A percentile compares a stretch with the other conserved stretches of the same genome.
phyloP scores from a whole-genome alignment of 179 eudicot species.

The Beta corolliflora region DNA sequence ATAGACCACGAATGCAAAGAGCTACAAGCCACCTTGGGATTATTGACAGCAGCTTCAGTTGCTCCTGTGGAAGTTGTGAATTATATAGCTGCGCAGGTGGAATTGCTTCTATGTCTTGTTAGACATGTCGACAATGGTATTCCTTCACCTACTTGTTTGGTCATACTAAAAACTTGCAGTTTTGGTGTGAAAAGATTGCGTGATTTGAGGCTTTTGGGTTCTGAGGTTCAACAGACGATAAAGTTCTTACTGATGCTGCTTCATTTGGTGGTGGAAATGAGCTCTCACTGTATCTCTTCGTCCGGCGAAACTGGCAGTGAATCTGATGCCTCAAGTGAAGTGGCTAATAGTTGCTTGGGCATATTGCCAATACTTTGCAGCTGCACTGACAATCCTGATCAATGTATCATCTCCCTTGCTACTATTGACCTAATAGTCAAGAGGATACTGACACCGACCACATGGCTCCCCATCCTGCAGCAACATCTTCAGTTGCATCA shows the following conservation, averaged over 20 bases:
- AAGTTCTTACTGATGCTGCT: conserved; percentile 56
- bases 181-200: conserved; percentile 64
- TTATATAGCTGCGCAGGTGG: conserved; percentile 63
- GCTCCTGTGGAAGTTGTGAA: conserved; percentile 55
- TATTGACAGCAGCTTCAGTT: conserved; percentile 51
- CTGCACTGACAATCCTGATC: conserved; percentile 58
- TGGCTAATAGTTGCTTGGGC: conserved; percentile 60
- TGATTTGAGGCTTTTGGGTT: conserved; percentile 40
- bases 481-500: conserved; percentile 68
- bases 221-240: conserved; percentile 43
- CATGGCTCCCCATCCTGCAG: conserved; percentile 85
- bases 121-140: conserved; percentile 39
- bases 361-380: conserved; percentile 79
- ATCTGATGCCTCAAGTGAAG: conserved; percentile 45
- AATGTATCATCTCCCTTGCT: conserved; percentile 59
- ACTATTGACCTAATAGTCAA: conserved; percentile 63
- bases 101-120: conserved; percentile 64
- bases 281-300: conserved; percentile 29
- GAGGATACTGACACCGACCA: conserved; percentile 52
- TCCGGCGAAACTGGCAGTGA: conserved; percentile 38
- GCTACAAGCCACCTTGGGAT: conserved; percentile 49
- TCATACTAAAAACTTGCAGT: conserved; percentile 58
- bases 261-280: conserved; percentile 44
- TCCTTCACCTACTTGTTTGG: conserved; percentile 46
- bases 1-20: conserved; percentile 54